Percentiles rank a stretch among this genome's conserved stretches.
Conservation (phyloP, 345 rosid species). For the Cardiospermum halicacabum region DNA sequence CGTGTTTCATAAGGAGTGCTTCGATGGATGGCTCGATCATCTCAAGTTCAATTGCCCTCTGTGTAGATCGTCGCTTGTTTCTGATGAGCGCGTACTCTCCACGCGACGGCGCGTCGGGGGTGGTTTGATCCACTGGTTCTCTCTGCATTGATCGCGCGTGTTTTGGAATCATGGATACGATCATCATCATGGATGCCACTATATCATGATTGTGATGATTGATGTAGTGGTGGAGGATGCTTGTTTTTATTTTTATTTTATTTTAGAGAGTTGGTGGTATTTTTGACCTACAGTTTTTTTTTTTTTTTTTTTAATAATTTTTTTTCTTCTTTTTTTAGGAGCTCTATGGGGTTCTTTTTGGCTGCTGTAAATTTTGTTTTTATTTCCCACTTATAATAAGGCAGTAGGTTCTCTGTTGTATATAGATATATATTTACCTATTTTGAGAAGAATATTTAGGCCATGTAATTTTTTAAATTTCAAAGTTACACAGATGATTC, state of each 20-base stretch:
- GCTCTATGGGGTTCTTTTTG: not conserved
- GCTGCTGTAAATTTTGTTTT: slow-evolving; percentile 7
- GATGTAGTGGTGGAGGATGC: not conserved
- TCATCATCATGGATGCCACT: not conserved
- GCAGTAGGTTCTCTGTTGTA: slow-evolving; percentile 5
- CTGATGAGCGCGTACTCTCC: slow-evolving; percentile 34
- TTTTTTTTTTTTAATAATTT: not conserved
- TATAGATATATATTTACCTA: too few relatives aligned
- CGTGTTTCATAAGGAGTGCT: slow-evolving; percentile 74
- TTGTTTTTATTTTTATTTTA: not conserved
- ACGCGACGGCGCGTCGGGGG: slow-evolving; percentile 52
- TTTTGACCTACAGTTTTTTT: slow-evolving; percentile 14
- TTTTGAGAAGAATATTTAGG: too few relatives aligned
- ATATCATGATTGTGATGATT: not conserved
- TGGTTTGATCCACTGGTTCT: slow-evolving; percentile 45
- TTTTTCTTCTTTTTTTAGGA: slow-evolving; percentile 6
- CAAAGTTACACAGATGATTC: too few relatives aligned
- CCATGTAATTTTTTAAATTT: too few relatives aligned
- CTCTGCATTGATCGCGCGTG: slow-evolving; percentile 29
- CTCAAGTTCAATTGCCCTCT: slow-evolving; percentile 71
- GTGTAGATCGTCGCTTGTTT: slow-evolving; percentile 50
- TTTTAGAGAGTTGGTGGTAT: slow-evolving; percentile 11
- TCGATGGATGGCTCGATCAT: slow-evolving; percentile 78
- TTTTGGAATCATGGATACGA: not conserved
- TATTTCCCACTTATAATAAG: slow-evolving; percentile 8